Percentiles rank a stretch among this genome's conserved stretches.
phyloP scores from a whole-genome alignment of 352 stramenopile genomes.

The Pilasporangium apinafurcum region DNA sequence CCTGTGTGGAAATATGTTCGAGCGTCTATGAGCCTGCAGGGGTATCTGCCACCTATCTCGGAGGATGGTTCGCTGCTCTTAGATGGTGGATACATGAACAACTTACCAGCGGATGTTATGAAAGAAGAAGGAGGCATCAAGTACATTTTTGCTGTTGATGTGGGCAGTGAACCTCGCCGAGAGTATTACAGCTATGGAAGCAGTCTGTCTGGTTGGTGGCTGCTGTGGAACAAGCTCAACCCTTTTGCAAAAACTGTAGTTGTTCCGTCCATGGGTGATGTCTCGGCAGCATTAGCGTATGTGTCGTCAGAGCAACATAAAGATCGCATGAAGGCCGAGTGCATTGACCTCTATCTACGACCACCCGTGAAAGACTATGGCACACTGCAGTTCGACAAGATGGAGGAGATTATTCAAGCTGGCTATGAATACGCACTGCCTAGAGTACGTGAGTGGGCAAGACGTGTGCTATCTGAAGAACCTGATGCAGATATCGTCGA shows the following conservation, averaged over 20 bases:
- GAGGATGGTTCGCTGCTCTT: constrained; percentile 84
- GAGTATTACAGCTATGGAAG: constrained; percentile 81
- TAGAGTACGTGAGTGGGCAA: constrained; percentile 52
- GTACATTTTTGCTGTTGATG: constrained; percentile 88
- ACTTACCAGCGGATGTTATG: constrained; percentile 90
- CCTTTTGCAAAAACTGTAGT: constrained; percentile 83
- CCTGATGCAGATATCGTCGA: constrained; percentile 59
- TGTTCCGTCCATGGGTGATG: constrained; percentile 90
- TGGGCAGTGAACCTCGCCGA: constrained; percentile 71
- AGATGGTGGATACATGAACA: constrained; percentile 93
- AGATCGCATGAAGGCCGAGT: constrained; percentile 75
- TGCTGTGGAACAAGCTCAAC: constrained; percentile 90
- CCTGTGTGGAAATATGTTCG: constrained; percentile 88
- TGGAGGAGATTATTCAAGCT: constrained; percentile 86
- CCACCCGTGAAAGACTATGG: constrained; percentile 86
- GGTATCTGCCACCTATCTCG: constrained; percentile 88
- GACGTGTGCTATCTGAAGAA: constrained; percentile 41
- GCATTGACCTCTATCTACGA: constrained; percentile 85
- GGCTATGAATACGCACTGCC: constrained; percentile 81
- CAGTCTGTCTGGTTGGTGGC: constrained; percentile 84
- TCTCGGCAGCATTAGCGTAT: constrained; percentile 84
- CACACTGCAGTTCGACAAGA: constrained; percentile 91
- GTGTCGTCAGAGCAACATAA: constrained; percentile 89
- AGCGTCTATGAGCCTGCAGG: constrained; percentile 89
- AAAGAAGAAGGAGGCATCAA: constrained; percentile 84